Base-by-base conservation (phyloP, 2,329 filamentous ascomycete species). In the Fusarium tjaetaba region DNA sequence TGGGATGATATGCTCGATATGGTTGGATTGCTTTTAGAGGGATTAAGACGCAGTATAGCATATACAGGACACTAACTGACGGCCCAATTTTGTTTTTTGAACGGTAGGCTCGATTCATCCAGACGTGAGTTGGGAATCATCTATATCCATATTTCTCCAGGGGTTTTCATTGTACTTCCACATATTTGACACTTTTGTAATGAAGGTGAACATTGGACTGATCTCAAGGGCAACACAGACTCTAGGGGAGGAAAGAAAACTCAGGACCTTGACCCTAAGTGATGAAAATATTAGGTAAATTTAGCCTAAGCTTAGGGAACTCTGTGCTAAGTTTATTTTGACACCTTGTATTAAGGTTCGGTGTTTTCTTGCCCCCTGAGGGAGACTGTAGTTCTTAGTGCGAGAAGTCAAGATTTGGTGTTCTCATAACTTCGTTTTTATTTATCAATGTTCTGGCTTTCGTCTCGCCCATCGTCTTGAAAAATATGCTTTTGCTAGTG, bases 21-120 rank as follows among this genome's bases (percentile, higher is more conserved):
- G 58, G 39, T 61, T 63, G 70, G 55, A 57, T 73, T 36, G 42
- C 48, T 41, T 73, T 73, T 71, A 71, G 73, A 42, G 56, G 36
- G 30, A 34, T 34, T 10, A 60, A 46, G 49, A 71, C 61, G 58
- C 53, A 68, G 61, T 60, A 71, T 71, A 61, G 67, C 71, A 74
- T 74, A 73, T 74, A 73, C 67, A 74, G 46, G 71, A 60, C 53
- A 72, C 68, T 63, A 49, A 64, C 59, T 69, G 52, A 51, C 48
- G 48, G 22, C 34, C 51, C 53, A 52, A 48, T 51, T 10, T 59
- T 66, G 20, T 42, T 62, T 43, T 52, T 63, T 52, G 32, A 39
- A n/a, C 22, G 36, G 56, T 28, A 45, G 39, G 43, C 52, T 24
- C 41, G 39, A 38, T 34, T 26, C 65, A 49, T 48, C 55, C 24